Evolutionary conservation across 352 stramenopile genomes (phyloP), one percentile per base, ranked within the genome.

Genomic region (Pythium oligandrum): DNA sequence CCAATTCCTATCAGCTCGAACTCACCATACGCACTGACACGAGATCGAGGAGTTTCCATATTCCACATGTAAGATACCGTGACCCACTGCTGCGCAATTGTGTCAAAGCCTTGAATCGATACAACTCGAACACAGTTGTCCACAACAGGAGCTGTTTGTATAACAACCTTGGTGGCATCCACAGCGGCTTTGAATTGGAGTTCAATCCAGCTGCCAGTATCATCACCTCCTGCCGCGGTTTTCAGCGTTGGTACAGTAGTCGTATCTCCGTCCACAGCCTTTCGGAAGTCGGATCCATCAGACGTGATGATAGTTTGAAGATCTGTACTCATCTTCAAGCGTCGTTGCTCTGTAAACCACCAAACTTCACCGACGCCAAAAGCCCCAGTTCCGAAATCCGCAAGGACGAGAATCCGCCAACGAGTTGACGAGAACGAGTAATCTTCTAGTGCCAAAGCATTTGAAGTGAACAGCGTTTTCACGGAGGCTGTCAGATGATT

Each of bases 191-290:
- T 53, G 47, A 73, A 69, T 35, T 66, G 51, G 1, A 73, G 32
- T 17, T 73, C 64, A 33, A 73, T 61, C 57, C 59, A 70, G 4
- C n/a, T 63, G 0, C 61, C 61, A 0, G 42, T 40, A 3, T 73
- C 64, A 17, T 63, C 59, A 45, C 32, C 51, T 26, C 17, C 17
- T 26, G 17, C 17, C 1, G 59, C 12, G 10, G 45, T 4, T 17
- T 66, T 66, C 36, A 69, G 63, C 0, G 9, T 48, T 31, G 55
- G 43, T 3, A 43, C 34, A 0, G 60, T 66, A 35, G 38, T 59
- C 7, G 47, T 57, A 30, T 73, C 64, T 9, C 58, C 55, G 31
- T 73, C 64, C 8, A 69, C 38, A 4, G 56, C 56, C 7, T 60
- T 59, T n/a, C 26, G 51, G 30, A 66, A 60, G 40, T 66, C 55